phyloP scores from a whole-genome alignment of 768 basidiomycete genomes.

The Naematelia aurantialba region DNA sequence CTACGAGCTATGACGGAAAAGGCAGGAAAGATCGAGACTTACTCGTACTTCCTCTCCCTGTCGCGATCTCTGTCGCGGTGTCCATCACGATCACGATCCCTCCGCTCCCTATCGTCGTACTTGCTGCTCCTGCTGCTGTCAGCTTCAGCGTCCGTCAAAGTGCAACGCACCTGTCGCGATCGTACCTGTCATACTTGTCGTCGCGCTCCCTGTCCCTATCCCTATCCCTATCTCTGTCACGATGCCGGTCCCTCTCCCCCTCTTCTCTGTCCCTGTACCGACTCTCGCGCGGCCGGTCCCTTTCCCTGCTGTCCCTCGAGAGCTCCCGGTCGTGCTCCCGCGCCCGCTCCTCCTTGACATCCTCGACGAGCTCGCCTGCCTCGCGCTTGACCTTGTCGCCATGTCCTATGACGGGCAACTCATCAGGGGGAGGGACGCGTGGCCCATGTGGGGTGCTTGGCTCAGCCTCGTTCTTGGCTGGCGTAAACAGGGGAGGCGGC shows the following conservation, averaged over 20 bases:
- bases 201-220: slow-evolving; percentile 13
- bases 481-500: slow-evolving; percentile 13
- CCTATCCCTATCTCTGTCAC: slow-evolving; percentile 13
- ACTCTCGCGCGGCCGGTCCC: slow-evolving; percentile 13
- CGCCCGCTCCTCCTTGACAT: slow-evolving; percentile 36
- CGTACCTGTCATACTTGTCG: slow-evolving; percentile 15
- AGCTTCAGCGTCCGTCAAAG: not conserved
- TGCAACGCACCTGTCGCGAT: slow-evolving; percentile 1
- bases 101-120: slow-evolving; percentile 10
- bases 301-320: slow-evolving; percentile 17
- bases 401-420: slow-evolving; percentile 50
- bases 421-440: slow-evolving; percentile 49
- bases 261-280: slow-evolving; percentile 5
- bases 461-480: not conserved
- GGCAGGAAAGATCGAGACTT: not conserved
- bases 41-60: slow-evolving; percentile 16
- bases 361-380: slow-evolving; percentile 45
- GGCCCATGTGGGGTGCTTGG: slow-evolving; percentile 38
- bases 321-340: slow-evolving; percentile 56
- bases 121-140: slow-evolving; percentile 7
- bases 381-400: slow-evolving; percentile 47
- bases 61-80: slow-evolving; percentile 18
- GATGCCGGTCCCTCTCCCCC: slow-evolving; percentile 12
- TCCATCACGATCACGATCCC: slow-evolving; percentile 11
- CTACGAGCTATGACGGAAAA: too few species aligned